phyloP scores from a whole-genome alignment of 805 yeast genomes.

The Candida succiphila region DNA sequence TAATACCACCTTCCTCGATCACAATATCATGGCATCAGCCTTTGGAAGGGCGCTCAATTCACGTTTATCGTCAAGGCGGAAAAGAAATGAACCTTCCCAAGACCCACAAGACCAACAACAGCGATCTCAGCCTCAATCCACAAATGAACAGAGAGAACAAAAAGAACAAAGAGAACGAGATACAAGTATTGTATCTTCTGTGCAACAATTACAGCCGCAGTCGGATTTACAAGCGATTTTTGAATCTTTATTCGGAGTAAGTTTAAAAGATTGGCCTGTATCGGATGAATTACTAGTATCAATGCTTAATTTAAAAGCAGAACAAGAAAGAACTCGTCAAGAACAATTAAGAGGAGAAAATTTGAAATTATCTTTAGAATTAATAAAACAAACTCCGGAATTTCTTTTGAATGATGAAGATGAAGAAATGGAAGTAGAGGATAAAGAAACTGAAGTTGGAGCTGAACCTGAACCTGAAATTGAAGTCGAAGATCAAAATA shows the following conservation, averaged over 20 bases:
- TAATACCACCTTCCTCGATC: no score
- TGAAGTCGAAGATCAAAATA: neutral
- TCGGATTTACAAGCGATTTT: no score
- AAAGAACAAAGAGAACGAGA: neutral
- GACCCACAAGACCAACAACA: no score
- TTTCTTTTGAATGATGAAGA: neutral
- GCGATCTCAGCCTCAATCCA: neutral
- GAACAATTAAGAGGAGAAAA: conserved; percentile 25
- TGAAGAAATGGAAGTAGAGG: no score
- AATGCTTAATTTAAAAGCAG: conserved; percentile 25
- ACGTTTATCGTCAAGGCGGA: no score
- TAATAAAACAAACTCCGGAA: conserved; percentile 15
- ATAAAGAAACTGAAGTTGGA: neutral
- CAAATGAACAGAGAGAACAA: conserved; percentile 3
- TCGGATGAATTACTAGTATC: conserved; percentile 26
- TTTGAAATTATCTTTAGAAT: conserved; percentile 24
- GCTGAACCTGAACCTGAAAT: neutral
- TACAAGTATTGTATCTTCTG: neutral
- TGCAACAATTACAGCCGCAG: no score
- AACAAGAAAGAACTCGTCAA: conserved; percentile 32
- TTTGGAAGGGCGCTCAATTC: no score
- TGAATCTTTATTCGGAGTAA: neutral
- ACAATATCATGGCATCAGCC: no score
- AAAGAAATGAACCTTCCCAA: neutral
- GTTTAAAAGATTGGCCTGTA: conserved; percentile 18